Evolutionary conservation across 1,284 basidiomycete genomes (phyloP), one percentile per base, ranked within the genome.

Genomic region (Porodaedalea pini): DNA sequence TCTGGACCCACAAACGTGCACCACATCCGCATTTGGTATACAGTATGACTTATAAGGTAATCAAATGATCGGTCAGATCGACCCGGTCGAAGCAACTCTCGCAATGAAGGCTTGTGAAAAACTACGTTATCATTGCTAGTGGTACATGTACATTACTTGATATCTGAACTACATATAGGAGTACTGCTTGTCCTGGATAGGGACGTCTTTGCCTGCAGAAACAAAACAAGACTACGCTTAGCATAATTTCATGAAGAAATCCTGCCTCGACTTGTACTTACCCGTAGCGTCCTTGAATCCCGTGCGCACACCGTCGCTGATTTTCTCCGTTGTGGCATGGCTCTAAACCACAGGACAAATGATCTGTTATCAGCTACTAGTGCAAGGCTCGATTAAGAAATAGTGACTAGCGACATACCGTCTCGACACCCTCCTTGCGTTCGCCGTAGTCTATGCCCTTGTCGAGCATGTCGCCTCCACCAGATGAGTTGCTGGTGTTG

Each of bases 251-350:
- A 2, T 1, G 21, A 31, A 39, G 3, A n/a, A n/a, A n/a, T n/a
- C n/a, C n/a, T n/a, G n/a, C n/a, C n/a, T n/a, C n/a, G n/a, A n/a
- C n/a, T 17, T 10, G 15, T 36, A 54, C 50, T 21, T 29, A 59
- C 59, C 59, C 17, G 59, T 61, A 10, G 51, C 37, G 49, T 61
- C 55, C 41, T 58, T 36, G 52, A 59, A 47, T 11, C 59, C 59
- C 34, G 44, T 59, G 23, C 59, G n/a, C 41, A 61, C 8, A 1
- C 57, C 59, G 32, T 61, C 59, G 34, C 57, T 61, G 17, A 61
- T 61, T 36, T 61, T 61, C 45, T 61, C 59, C 8, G 59, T 61
- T 8, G 59, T 61, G 11, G 57, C 48, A 19, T 51, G 59, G 51
- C 57, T 61, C 59, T 60, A 40, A 43, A 39, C 7, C 11, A 50